Percentiles rank a stretch among this genome's conserved stretches.
Evolutionary conservation across 805 yeast species (phyloP).

Genomic region (Zygosaccharomyces gambellarensis): DNA sequence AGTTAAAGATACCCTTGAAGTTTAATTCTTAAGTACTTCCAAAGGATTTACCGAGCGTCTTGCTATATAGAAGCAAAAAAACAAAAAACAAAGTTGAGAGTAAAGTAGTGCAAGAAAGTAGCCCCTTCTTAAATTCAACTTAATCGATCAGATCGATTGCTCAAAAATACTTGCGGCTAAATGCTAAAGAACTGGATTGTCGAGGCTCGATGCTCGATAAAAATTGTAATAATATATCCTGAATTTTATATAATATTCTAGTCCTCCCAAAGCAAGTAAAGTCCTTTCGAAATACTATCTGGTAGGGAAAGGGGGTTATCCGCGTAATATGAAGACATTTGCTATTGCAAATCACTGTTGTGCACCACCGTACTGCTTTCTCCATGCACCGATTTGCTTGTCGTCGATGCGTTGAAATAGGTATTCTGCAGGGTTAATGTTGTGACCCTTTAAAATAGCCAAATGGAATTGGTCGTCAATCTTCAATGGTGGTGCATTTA

Average conservation of each 20-base stretch:
- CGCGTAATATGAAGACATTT: neutral
- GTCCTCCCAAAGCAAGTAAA: too few species aligned
- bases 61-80: neutral
- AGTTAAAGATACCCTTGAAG: too few species aligned
- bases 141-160: too few species aligned
- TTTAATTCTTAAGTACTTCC: neutral
- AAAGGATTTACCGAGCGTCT: neutral
- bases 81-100: too few species aligned
- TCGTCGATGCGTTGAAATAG: slow-evolving; percentile 90
- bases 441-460: slow-evolving; percentile 72
- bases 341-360: slow-evolving; percentile 29
- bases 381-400: slow-evolving; percentile 81
- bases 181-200: too few species aligned
- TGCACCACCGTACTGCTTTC: slow-evolving; percentile 78
- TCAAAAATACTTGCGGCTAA: too few species aligned
- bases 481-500: slow-evolving; percentile 73
- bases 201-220: neutral
- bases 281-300: too few species aligned
- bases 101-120: too few species aligned
- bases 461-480: slow-evolving; percentile 74
- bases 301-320: too few species aligned
- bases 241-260: too few species aligned
- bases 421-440: slow-evolving; percentile 86
- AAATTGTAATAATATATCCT: too few species aligned
- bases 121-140: too few species aligned